phyloP scores from a whole-genome alignment of 225 moss, liverwort and hornwort species.

The Bryoerythrophyllum caledonicum region DNA sequence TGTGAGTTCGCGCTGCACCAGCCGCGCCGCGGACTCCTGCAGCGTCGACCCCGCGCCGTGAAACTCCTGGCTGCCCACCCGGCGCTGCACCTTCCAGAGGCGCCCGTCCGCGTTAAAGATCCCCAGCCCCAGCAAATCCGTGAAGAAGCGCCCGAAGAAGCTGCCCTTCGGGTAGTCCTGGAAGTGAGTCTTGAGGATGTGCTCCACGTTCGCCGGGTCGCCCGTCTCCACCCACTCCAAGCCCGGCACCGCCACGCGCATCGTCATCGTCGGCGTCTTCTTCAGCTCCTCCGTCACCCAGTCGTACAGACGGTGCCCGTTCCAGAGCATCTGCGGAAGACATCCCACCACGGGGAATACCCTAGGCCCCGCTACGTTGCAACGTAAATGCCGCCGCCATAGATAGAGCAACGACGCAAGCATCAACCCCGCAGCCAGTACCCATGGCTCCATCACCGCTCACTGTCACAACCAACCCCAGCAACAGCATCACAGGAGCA shows the following conservation, averaged over 20 bases:
- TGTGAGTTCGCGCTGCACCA: conserved; percentile 16
- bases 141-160: not conserved
- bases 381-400: conserved; percentile 35
- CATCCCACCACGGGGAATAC: conserved; percentile 31
- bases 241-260: conserved; percentile 27
- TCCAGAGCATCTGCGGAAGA: conserved; percentile 29
- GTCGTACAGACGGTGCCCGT: conserved; percentile 29
- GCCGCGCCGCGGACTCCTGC: conserved; percentile 2
- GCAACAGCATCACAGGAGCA: not conserved
- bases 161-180: conserved; percentile 14
- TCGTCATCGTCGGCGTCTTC: conserved; percentile 35
- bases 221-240: conserved; percentile 22
- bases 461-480: not conserved
- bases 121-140: conserved; percentile 24
- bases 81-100: conserved; percentile 29
- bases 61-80: conserved; percentile 27
- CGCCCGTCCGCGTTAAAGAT: conserved; percentile 23
- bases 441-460: conserved; percentile 18
- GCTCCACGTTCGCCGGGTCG: conserved; percentile 52
- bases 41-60: conserved; percentile 10
- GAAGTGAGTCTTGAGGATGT: conserved; percentile 50
- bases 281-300: conserved; percentile 34
- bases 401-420: conserved; percentile 2
- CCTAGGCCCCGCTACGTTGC: conserved; percentile 29
- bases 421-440: not conserved